phyloP scores from a whole-genome alignment of 2,329 filamentous ascomycete genomes.

The Fusarium hainanense region DNA sequence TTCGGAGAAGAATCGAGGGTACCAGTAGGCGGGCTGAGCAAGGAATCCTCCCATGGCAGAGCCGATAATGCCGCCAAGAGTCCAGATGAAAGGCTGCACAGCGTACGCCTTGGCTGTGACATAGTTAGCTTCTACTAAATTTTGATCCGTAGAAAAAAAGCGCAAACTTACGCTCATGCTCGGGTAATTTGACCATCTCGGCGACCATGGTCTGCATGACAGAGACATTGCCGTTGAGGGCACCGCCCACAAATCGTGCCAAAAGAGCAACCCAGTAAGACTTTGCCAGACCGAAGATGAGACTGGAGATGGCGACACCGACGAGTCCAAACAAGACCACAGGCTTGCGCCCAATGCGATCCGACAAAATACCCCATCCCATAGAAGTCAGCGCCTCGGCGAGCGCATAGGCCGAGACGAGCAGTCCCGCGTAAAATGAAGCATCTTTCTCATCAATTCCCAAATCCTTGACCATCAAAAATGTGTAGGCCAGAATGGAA shows the following conservation, averaged over 20 bases:
- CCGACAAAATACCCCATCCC: constrained; percentile 60
- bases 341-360: constrained; percentile 75
- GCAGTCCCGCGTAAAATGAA: constrained; percentile 85
- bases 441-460: constrained; percentile 76
- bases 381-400: constrained; percentile 90
- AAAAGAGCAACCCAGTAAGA: constrained; percentile 82
- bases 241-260: constrained; percentile 85
- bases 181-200: constrained; percentile 89
- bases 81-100: constrained; percentile 90
- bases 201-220: constrained; percentile 90
- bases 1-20: constrained; percentile 74
- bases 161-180: constrained; percentile 71
- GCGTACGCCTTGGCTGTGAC: constrained; percentile 72
- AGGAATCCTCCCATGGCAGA: constrained; percentile 85
- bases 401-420: constrained; percentile 87
- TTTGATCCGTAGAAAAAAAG: fast-evolving
- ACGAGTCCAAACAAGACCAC: constrained; percentile 79
- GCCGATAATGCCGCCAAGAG: constrained; percentile 87
- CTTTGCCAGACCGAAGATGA: constrained; percentile 84
- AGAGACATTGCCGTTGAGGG: constrained; percentile 90
- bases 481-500: constrained; percentile 90
- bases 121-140: neutral
- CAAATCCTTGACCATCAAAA: constrained; percentile 85
- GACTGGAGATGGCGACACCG: constrained; percentile 79
- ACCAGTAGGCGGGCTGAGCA: constrained; percentile 65